Evolutionary conservation across 768 basidiomycete species (phyloP), one percentile per base, ranked within the genome.

Genomic region (Thelephora aurantiotincta): DNA sequence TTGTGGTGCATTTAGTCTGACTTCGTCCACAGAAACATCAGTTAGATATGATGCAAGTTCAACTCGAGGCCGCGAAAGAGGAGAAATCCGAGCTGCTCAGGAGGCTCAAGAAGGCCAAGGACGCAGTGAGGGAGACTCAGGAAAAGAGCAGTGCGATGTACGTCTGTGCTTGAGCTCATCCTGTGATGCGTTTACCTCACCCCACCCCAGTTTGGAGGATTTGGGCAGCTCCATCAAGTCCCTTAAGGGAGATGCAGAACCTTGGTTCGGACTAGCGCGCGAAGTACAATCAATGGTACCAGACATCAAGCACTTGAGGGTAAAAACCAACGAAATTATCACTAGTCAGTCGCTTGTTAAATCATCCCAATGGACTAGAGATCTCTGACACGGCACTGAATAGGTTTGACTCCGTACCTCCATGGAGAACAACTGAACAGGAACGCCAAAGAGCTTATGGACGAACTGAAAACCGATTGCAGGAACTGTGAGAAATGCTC

Each of bases 61-160:
- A 62, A 35, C 30, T 62, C 2, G 53, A 52, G 0, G 42, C 37
- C 7, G n/a, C 41, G 0, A 51, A 53, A 38, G 46, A 30, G 4
- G 58, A 59, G 47, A 62, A 60, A 41, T 56, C 56, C n/a, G 57
- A 60, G 16, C 16, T 54, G 2, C 30, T 49, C 6, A 54, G 55
- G 23, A 56, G 56, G 0, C 50, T 62, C 3, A 48, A 52, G 43
- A 46, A 50, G 0, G 56, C 58, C 11, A 62, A 60, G 42, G 58
- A 54, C 1, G 48, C 57, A 0, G 56, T 58, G 0, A 55, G 54
- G 49, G 52, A 52, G 19, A 53, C 56, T 22, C 18, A 58, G 14
- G 56, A 62, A 33, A 38, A 48, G 0, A 55, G 50, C 42, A 56
- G 55, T 2, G 49, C 48, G 35, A 60, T 54, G 60, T 58, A 18